A percentile compares a stretch with the other conserved stretches of the same genome.
Conservation (phyloP, 805 yeast genomes). For the Maudiozyma barnettii region DNA sequence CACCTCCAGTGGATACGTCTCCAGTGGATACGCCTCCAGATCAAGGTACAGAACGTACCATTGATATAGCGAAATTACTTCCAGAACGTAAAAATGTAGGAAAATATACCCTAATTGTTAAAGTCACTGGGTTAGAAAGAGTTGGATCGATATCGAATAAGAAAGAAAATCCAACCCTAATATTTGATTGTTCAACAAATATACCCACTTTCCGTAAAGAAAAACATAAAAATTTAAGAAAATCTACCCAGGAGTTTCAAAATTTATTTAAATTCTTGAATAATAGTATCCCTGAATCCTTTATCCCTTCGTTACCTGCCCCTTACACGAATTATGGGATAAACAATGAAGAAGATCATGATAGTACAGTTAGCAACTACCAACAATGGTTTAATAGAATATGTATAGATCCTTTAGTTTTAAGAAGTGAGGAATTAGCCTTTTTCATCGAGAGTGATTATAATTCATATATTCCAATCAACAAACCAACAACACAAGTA, state of each 20-base stretch:
- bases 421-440: constrained; percentile 80
- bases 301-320: constrained; percentile 80
- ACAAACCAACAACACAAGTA: constrained; percentile 52
- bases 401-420: constrained; percentile 62
- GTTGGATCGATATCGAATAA: constrained; percentile 42
- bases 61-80: neutral
- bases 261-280: constrained; percentile 69
- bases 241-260: constrained; percentile 71
- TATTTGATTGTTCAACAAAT: constrained; percentile 59
- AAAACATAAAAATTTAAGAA: constrained; percentile 60
- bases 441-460: constrained; percentile 75
- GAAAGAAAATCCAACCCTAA: constrained; percentile 69
- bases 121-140: constrained; percentile 62
- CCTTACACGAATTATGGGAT: constrained; percentile 69
- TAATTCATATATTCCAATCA: constrained; percentile 39
- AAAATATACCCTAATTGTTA: constrained; percentile 39
- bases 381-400: constrained; percentile 85
- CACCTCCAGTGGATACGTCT: neutral
- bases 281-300: constrained; percentile 80
- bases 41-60: neutral
- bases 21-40: neutral
- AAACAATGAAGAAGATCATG: constrained; percentile 73
- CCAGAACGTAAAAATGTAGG: constrained; percentile 7
- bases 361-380: constrained; percentile 45
- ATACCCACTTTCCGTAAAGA: constrained; percentile 69